A percentile compares a stretch with the other conserved stretches of the same genome.
Evolutionary conservation across 306 rosid genomes (phyloP).

Genomic region (Malus asiatica): DNA sequence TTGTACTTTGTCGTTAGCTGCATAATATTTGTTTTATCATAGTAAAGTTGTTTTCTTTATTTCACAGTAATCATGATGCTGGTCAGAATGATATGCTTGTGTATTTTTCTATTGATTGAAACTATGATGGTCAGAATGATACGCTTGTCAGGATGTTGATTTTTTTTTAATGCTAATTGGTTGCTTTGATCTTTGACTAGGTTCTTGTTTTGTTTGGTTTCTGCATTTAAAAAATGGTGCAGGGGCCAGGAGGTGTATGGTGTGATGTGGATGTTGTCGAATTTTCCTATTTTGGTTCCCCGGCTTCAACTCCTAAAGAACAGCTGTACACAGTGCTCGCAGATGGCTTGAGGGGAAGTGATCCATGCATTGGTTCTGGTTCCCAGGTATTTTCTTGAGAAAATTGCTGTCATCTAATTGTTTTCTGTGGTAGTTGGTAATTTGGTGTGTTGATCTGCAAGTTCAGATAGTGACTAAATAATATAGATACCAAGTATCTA

Average conservation of each 20-base stretch:
- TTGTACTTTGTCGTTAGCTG: background rate
- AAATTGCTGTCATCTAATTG: constrained; percentile 12
- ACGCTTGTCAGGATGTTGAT: background rate
- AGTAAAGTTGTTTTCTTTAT: background rate
- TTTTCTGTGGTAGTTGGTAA: background rate
- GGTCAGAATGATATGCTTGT: background rate
- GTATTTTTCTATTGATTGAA: background rate
- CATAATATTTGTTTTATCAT: background rate
- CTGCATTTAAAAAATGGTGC: constrained; percentile 9
- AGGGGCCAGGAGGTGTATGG: constrained; percentile 99
- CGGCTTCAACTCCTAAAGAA: constrained; percentile 87
- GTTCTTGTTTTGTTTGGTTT: background rate
- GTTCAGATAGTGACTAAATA: background rate
- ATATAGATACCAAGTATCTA: background rate
- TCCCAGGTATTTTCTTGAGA: constrained; percentile 67
- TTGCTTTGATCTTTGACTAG: constrained; percentile 6
- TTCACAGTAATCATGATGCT: background rate
- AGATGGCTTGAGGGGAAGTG: constrained; percentile 91
- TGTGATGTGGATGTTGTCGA: constrained; percentile 99
- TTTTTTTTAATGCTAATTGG: background rate
- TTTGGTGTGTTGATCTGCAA: background rate
- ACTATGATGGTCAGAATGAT: background rate
- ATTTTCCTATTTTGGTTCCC: constrained; percentile 92
- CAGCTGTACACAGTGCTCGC: constrained; percentile 84
- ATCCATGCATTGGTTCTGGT: constrained; percentile 82